These are phyloP conservation scores for Sarocladiaceae sp. DNA, from an alignment of 2,329 filamentous ascomycete genomes.

Conservation along the genomic window DNA sequence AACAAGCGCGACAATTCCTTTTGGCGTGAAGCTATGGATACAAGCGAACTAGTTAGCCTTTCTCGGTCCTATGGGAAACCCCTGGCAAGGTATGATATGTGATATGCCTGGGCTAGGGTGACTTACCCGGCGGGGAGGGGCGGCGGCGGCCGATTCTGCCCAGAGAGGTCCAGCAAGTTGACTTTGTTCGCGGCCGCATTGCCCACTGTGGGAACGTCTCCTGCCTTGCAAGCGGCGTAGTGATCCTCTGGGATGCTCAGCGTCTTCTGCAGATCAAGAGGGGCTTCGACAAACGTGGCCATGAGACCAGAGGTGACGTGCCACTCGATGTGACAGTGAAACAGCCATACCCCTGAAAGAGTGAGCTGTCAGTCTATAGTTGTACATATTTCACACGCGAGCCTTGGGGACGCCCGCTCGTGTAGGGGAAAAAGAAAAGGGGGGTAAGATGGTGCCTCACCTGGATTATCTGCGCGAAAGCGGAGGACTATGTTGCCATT, in stretches of 20 bases:
- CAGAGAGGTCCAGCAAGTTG: constrained; percentile 56
- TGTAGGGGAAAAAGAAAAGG: constrained; percentile 15
- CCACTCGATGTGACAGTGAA: constrained; percentile 81
- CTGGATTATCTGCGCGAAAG: constrained; percentile 63
- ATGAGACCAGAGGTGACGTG: constrained; percentile 62
- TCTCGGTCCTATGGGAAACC: too few relatives aligned
- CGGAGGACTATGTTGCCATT: constrained; percentile 62
- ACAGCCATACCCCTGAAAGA: constrained; percentile 51
- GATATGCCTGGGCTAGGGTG: neutral
- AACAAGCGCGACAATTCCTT: constrained; percentile 66
- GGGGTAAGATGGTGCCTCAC: constrained; percentile 25
- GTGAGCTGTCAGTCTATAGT: constrained; percentile 12
- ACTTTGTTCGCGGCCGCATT: constrained; percentile 70
- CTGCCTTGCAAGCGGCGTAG: constrained; percentile 49
- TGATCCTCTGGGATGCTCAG: constrained; percentile 55
- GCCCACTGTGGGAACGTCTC: constrained; percentile 46
- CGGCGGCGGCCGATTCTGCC: constrained; percentile 49
- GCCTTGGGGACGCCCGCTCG: too few relatives aligned
- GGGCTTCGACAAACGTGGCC: constrained; percentile 58
- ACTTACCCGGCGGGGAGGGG: constrained; percentile 56
- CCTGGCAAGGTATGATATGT: neutral
- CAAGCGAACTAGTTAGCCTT: too few relatives aligned
- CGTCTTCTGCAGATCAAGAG: constrained; percentile 53
- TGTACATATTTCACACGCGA: too few relatives aligned
- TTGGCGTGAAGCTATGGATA: constrained; percentile 51